Conservation (phyloP, 2,329 filamentous ascomycete species). For the Trichoderma asperellum region DNA sequence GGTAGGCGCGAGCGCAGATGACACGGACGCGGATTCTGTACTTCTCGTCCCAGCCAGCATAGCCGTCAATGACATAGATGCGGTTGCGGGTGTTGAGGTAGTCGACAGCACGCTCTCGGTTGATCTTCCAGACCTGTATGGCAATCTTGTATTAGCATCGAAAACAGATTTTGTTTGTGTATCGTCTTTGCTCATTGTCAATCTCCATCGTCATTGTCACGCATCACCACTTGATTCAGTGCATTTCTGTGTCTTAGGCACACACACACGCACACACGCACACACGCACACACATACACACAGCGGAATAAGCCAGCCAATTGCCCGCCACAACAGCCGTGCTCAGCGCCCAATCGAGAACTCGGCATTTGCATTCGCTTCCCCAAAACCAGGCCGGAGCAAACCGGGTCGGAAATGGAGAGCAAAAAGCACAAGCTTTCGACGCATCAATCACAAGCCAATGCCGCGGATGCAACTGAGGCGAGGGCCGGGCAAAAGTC, state of each 20-base stretch:
- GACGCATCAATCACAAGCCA: slow-evolving; percentile 15
- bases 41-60: slow-evolving; percentile 96
- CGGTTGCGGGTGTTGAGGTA: slow-evolving; percentile 99
- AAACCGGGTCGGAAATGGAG: slow-evolving; percentile 23
- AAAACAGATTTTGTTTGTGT: neutral
- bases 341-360: neutral
- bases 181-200: neutral
- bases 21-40: slow-evolving; percentile 98
- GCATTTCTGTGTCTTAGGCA: neutral
- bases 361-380: neutral
- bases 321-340: neutral
- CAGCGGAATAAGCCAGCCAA: neutral
- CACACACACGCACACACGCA: neutral
- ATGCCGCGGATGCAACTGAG: neutral
- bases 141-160: slow-evolving; percentile 36
- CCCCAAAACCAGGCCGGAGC: slow-evolving; percentile 17
- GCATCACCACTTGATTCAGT: neutral
- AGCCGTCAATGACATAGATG: slow-evolving; percentile 98
- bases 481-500: slow-evolving; percentile 4
- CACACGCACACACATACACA: neutral
- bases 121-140: slow-evolving; percentile 94
- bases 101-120: slow-evolving; percentile 97
- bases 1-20: slow-evolving; percentile 97
- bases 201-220: neutral
- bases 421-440: neutral